Percentiles rank a stretch among this genome's conserved stretches.
Conservation (phyloP, 2,329 filamentous ascomycete species). For the Ceratocystis lukuohia region DNA sequence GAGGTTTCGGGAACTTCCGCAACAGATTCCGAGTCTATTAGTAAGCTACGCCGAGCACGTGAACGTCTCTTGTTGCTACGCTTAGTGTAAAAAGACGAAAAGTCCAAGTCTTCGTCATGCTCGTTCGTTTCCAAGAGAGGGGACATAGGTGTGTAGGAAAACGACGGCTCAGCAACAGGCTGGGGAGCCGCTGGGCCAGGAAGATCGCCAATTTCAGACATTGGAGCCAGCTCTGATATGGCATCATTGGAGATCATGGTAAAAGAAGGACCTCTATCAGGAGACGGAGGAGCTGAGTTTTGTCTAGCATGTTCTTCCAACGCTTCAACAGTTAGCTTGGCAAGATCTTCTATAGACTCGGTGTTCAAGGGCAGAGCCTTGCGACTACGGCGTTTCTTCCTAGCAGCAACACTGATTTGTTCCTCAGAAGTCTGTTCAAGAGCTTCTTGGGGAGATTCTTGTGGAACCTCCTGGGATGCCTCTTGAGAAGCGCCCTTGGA, state of each 20-base stretch:
- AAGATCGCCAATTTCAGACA: slow-evolving; percentile 15
- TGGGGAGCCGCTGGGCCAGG: not conserved
- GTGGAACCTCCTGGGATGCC: too few relatives aligned
- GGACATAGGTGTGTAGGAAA: not conserved
- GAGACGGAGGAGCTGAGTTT: slow-evolving; percentile 6
- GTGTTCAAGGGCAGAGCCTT: not conserved
- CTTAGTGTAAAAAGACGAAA: slow-evolving; percentile 11
- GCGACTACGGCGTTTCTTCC: slow-evolving; percentile 11
- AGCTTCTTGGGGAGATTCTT: too few relatives aligned
- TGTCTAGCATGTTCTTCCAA: slow-evolving; percentile 12
- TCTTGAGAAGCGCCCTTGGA: not conserved
- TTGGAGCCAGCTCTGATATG: slow-evolving; percentile 15
- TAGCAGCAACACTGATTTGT: not conserved
- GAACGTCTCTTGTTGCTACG: slow-evolving; percentile 13
- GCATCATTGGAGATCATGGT: slow-evolving; percentile 6
- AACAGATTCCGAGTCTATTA: slow-evolving; percentile 9
- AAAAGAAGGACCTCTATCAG: slow-evolving; percentile 2
- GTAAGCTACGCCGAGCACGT: slow-evolving; percentile 2
- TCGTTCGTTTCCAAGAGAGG: slow-evolving; percentile 8
- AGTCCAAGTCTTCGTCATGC: slow-evolving; percentile 16
- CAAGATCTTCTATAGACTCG: not conserved
- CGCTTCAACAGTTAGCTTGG: slow-evolving; percentile 15
- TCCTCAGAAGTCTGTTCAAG: not conserved
- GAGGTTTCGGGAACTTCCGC: slow-evolving; percentile 10
- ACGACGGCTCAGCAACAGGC: not conserved